phyloP scores from a whole-genome alignment of 2,329 filamentous ascomycete genomes.

The Helotiales sp. region DNA sequence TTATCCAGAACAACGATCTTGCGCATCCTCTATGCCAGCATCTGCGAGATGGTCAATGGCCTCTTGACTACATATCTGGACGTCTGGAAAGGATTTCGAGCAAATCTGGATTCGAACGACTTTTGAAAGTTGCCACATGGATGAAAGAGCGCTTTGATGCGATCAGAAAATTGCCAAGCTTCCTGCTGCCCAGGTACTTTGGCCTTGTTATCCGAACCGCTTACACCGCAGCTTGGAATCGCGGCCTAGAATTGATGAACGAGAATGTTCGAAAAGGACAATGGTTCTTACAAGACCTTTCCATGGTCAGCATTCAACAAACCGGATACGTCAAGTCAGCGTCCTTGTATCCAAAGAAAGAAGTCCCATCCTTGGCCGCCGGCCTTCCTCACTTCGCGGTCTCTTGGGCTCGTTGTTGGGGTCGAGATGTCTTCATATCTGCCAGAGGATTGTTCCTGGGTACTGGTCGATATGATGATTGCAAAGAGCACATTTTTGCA shows the following conservation, averaged over 20 bases:
- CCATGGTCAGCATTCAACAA: slow-evolving; percentile 90
- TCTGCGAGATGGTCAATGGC: slow-evolving; percentile 89
- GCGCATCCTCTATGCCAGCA: slow-evolving; percentile 94
- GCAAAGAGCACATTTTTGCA: slow-evolving; percentile 90
- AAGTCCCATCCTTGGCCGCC: slow-evolving; percentile 86
- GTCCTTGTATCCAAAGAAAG: slow-evolving; percentile 84
- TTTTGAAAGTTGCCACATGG: slow-evolving; percentile 76
- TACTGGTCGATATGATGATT: slow-evolving; percentile 85
- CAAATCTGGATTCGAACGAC: slow-evolving; percentile 62
- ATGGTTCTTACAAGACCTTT: slow-evolving; percentile 84
- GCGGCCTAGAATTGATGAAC: slow-evolving; percentile 78
- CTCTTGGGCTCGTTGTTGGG: slow-evolving; percentile 96
- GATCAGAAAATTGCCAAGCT: slow-evolving; percentile 83
- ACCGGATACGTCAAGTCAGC: slow-evolving; percentile 88
- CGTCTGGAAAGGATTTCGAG: slow-evolving; percentile 76
- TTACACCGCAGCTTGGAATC: slow-evolving; percentile 82
- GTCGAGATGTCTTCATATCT: slow-evolving; percentile 95
- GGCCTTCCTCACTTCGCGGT: slow-evolving; percentile 93
- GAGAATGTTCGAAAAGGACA: slow-evolving; percentile 79
- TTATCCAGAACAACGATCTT: slow-evolving; percentile 87
- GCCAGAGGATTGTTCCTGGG: slow-evolving; percentile 89
- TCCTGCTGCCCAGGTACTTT: slow-evolving; percentile 91
- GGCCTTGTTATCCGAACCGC: slow-evolving; percentile 85
- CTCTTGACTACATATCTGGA: slow-evolving; percentile 82
- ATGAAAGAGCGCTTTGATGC: slow-evolving; percentile 84